Evolutionary conservation across 139 green algal species (phyloP), one percentile per base, ranked within the genome.

Genomic region (Coelastrella sp.): DNA sequence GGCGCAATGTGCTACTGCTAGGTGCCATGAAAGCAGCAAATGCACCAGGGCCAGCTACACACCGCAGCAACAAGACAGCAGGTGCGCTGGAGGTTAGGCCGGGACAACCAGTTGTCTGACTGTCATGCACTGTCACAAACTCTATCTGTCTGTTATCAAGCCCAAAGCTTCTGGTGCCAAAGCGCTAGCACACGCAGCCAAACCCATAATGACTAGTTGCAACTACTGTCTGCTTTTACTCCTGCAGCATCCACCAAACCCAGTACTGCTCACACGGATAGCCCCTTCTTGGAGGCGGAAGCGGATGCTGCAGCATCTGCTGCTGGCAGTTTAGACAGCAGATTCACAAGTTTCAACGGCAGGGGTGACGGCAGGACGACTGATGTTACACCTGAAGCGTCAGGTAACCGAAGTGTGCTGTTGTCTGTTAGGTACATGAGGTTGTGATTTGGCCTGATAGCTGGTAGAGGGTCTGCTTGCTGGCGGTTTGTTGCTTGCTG

Each of bases 1-100:
- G 89, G 2, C 89, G 89, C 78, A 92, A 92, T 60, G 91, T 93
- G 58, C 65, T 89, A 59, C 19, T 89, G 77, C 78, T 93, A 74
- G 87, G 90, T 16, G 91, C 91, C 6, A 74, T 79, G 3, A 82
- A 81, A 32, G 75, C 56, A 79, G 74, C n/a, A 71, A 58, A 16
- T 13, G 60, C 74, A n/a, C 76, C 57, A 65, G 54, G 20, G 10
- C 19, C 80, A 32, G 23, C 66, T 54, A 82, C 83, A 6, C 61
- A 86, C 83, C 81, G 82, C 82, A 89, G 78, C 85, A 22, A 54
- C 58, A 83, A 87, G 47, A 19, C 16, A 23, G 20, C 71, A 77
- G 71, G 71, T 77, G 16, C 11, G 64, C 64, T 47, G 61, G 16
- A 73, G 14, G 19, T 22, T 59, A 13, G 56, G 80, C 2, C 13